Evolutionary conservation across 345 rosid species (phyloP).

Genomic region (Angophora floribunda): DNA sequence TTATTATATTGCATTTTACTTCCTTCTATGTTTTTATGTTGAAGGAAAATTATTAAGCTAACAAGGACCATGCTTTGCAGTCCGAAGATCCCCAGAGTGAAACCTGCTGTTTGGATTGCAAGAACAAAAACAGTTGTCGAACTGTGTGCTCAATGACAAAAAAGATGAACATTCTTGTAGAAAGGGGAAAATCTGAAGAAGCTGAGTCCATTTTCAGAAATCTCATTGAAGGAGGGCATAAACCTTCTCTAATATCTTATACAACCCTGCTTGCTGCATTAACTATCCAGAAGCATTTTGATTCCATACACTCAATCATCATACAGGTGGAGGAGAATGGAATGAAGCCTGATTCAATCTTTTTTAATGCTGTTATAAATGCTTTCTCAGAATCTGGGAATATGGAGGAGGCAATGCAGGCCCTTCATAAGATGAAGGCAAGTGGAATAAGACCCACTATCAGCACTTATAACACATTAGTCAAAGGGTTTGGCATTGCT

Average conservation of each 20-base stretch:
- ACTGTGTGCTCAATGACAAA: slow-evolving; percentile 70
- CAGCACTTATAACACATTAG: slow-evolving; percentile 71
- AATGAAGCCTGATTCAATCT: slow-evolving; percentile 68
- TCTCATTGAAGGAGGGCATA: slow-evolving; percentile 69
- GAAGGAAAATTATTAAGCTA: background rate
- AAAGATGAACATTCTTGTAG: slow-evolving; percentile 58
- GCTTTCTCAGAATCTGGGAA: slow-evolving; percentile 79
- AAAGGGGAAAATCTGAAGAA: slow-evolving; percentile 64
- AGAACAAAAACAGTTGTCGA: slow-evolving; percentile 29
- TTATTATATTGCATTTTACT: background rate
- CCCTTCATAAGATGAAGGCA: slow-evolving; percentile 58
- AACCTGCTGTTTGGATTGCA: background rate
- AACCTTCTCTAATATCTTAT: slow-evolving; percentile 73
- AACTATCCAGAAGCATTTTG: slow-evolving; percentile 53
- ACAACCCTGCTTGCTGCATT: slow-evolving; percentile 64
- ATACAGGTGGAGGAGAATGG: slow-evolving; percentile 61
- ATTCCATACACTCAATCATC: slow-evolving; percentile 46
- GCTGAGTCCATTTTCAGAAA: slow-evolving; percentile 48
- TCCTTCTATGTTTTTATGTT: background rate
- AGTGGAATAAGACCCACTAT: slow-evolving; percentile 68
- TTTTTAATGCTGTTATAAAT: slow-evolving; percentile 81
- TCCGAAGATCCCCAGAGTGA: background rate
- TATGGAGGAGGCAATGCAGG: slow-evolving; percentile 60
- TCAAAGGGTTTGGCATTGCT: slow-evolving; percentile 73
- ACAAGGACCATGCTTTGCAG: background rate